Evolutionary conservation across 1,284 basidiomycete species (phyloP).

Genomic region (Marasmius sp.): DNA sequence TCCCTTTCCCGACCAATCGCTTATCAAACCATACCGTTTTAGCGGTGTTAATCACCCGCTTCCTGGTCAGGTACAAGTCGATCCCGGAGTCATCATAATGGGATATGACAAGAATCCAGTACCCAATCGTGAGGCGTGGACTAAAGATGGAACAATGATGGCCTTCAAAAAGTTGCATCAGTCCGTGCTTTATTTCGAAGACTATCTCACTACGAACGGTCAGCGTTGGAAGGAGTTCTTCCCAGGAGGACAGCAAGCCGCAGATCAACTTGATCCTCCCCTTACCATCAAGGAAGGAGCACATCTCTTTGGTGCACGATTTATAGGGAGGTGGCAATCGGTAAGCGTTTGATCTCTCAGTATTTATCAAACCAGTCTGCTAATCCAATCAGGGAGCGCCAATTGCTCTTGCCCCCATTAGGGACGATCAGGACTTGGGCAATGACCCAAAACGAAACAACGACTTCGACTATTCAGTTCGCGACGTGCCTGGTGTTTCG

Average conservation of each 20-base stretch:
- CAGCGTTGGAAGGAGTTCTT: background rate
- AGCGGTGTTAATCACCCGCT: slow-evolving; percentile 18
- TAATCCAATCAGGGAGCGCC: slow-evolving; percentile 23
- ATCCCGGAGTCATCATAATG: slow-evolving; percentile 29
- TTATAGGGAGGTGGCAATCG: slow-evolving; percentile 26
- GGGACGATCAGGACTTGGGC: slow-evolving; percentile 16
- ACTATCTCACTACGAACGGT: slow-evolving; percentile 15
- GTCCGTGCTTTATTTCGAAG: slow-evolving; percentile 23
- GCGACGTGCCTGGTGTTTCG: background rate
- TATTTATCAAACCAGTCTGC: background rate
- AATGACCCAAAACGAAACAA: slow-evolving; percentile 17
- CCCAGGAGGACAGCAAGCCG: slow-evolving; percentile 8
- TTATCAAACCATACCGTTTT: background rate
- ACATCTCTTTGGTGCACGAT: slow-evolving; percentile 23
- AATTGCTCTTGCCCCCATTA: slow-evolving; percentile 17
- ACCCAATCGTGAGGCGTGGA: slow-evolving; percentile 16
- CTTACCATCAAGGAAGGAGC: slow-evolving; percentile 13
- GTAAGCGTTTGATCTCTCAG: slow-evolving; percentile 7
- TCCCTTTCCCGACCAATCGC: background rate
- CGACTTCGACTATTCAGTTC: slow-evolving; percentile 24
- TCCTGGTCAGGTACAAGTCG: slow-evolving; percentile 24
- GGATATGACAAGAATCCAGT: slow-evolving; percentile 28
- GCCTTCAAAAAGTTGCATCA: slow-evolving; percentile 34
- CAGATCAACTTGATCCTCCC: slow-evolving; percentile 4
- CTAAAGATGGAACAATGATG: slow-evolving; percentile 30